Evolutionary conservation across 2,329 filamentous ascomycete genomes (phyloP).

Genomic region (Cytospora schulzeri): DNA sequence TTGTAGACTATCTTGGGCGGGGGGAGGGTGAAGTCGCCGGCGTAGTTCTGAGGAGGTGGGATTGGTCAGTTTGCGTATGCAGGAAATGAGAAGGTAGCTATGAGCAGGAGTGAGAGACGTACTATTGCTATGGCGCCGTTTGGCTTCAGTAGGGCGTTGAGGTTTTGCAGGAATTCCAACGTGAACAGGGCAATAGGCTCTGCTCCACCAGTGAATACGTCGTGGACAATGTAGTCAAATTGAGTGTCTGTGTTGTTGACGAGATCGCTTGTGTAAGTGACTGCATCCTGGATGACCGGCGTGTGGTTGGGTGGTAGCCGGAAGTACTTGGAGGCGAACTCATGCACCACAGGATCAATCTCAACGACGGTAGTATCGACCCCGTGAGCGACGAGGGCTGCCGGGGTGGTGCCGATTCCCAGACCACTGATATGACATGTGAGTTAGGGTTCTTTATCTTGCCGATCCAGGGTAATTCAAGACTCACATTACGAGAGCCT

Average conservation of each 20-base stretch:
- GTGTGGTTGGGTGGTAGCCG: conserved; percentile 75
- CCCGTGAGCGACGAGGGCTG: conserved; percentile 82
- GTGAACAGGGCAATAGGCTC: conserved; percentile 91
- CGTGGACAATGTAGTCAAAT: conserved; percentile 94
- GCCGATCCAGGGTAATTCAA: not conserved
- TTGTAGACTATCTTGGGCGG: conserved; percentile 77
- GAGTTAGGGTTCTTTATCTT: conserved; percentile 27
- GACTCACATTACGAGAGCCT: conserved; percentile 78
- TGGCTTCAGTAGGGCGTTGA: conserved; percentile 71
- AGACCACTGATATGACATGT: conserved; percentile 65
- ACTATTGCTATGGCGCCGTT: conserved; percentile 88
- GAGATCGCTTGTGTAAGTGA: conserved; percentile 61
- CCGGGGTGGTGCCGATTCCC: conserved; percentile 88
- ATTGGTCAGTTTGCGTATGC: conserved; percentile 20
- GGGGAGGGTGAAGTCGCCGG: conserved; percentile 79
- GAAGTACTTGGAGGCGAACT: conserved; percentile 84
- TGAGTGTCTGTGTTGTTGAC: conserved; percentile 45
- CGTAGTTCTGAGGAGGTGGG: conserved; percentile 72
- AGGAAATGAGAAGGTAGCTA: too few species aligned
- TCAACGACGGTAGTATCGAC: conserved; percentile 94
- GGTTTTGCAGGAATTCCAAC: conserved; percentile 73
- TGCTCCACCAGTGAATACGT: conserved; percentile 95
- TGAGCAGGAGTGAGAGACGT: conserved; percentile 37
- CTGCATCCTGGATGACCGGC: conserved; percentile 80
- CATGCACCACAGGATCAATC: conserved; percentile 86